Base-by-base conservation (phyloP, 306 rosid genomes). In the Inga oerstediana region DNA sequence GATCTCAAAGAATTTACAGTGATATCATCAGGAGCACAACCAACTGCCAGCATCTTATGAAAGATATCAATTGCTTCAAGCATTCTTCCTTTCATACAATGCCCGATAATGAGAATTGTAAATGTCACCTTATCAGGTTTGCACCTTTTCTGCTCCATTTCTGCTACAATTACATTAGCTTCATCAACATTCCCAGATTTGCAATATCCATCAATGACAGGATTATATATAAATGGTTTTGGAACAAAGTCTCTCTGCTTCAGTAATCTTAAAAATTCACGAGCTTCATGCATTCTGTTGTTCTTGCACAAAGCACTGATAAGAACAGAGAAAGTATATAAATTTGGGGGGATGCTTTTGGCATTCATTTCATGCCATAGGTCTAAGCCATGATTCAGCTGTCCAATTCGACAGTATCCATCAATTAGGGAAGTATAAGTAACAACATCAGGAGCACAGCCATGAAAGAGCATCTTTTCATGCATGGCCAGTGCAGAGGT, bases 41-140 rank as follows among this genome's bases (percentile, higher is more conserved):
- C 89, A 69, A 88, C 65, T 20, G 84, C 91, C 86, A 92, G 51
- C 98, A 95, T 95, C 89, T 84, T 95, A 74, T 92, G 49, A 77
- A 93, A 95, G 69, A 91, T 85, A 61, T 77, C 72, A 79, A 95
- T 91, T 71, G 98, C 98, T 89, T 93, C 94, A 0, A 46, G 46
- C 83, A 86, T 86, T 85, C 91, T 93, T 66, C 97, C 98, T 80
- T 93, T 93, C 98, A 95, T 93, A 87, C 95, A 92, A 82, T 93
- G 91, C 62, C 98, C 98, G 12, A 93, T 81, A 69, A 93, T 93
- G 84, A 95, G 98, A 87, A 93, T 93, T 39, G 98, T 95, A 86
- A 83, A 93, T 19, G 98, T 93, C 65, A 89, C 45, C 89, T 91
- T 95, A 80, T 95, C 98, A 37, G 91, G 95, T 65, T 82, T 81